These are phyloP conservation scores for Schwanniomyces polymorphus DNA, from an alignment of 805 yeast species.

Conservation along the genomic window DNA sequence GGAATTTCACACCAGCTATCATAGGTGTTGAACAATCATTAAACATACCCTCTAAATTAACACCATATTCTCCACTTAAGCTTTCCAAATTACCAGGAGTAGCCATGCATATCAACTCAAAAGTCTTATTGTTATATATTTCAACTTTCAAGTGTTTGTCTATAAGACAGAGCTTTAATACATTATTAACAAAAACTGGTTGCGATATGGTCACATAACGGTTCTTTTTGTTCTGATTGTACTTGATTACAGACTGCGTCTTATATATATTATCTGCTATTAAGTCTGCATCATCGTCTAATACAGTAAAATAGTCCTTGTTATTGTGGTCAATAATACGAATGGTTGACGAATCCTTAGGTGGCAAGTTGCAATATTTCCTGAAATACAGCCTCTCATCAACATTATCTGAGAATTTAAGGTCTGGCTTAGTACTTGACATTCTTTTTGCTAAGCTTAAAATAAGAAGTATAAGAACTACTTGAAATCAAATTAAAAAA, in stretches of 20 bases:
- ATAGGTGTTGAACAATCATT: conserved; percentile 40
- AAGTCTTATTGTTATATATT: conserved; percentile 63
- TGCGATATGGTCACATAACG: conserved; percentile 76
- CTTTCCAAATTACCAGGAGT: conserved; percentile 88
- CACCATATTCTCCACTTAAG: conserved; percentile 33
- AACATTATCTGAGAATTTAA: conserved; percentile 39
- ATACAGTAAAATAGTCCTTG: conserved; percentile 75
- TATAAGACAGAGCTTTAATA: conserved; percentile 66
- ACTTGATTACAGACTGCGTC: conserved; percentile 78
- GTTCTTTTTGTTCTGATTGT: conserved; percentile 40
- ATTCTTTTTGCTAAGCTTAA: conserved; percentile 11
- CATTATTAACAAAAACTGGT: conserved; percentile 62
- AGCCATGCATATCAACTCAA: conserved; percentile 60
- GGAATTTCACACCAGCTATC: conserved; percentile 39
- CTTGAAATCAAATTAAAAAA: no score
- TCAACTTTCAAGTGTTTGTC: conserved; percentile 77
- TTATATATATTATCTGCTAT: conserved; percentile 85
- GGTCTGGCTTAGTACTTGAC: conserved; percentile 43
- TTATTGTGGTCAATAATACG: conserved; percentile 72
- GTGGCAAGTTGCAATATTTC: conserved; percentile 49
- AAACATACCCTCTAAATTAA: conserved; percentile 63
- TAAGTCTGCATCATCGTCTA: conserved; percentile 72
- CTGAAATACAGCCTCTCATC: conserved; percentile 44
- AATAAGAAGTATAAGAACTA: no score
- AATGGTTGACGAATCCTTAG: conserved; percentile 48